Percentiles rank a stretch among this genome's conserved stretches.
These are phyloP conservation scores for Neurospora sp. DNA, from an alignment of 495 filamentous ascomycete genomes.

Conservation along the genomic window DNA sequence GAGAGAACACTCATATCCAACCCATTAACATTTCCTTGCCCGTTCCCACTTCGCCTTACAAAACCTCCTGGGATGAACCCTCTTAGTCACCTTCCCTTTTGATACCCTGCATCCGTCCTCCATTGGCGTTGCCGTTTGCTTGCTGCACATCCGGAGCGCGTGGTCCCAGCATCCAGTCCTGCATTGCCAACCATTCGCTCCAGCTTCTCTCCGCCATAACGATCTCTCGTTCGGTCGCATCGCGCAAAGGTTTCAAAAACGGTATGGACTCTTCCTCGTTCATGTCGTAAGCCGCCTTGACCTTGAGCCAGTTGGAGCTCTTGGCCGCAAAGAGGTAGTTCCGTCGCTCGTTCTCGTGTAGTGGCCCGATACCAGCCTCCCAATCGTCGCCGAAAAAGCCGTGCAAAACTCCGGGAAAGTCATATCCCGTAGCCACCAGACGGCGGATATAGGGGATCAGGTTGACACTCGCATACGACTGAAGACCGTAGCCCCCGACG, in stretches of 20 bases:
- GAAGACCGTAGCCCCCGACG: not conserved
- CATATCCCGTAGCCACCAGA: slow-evolving; percentile 84
- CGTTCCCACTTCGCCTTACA: not conserved
- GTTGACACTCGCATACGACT: slow-evolving; percentile 45
- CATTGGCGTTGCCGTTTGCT: not conserved
- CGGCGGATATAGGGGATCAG: slow-evolving; percentile 85
- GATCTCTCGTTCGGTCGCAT: slow-evolving; percentile 69
- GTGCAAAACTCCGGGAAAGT: slow-evolving; percentile 72
- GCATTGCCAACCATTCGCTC: slow-evolving; percentile 86
- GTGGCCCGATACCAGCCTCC: slow-evolving; percentile 60
- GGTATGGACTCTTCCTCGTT: slow-evolving; percentile 69
- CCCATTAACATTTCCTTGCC: not conserved
- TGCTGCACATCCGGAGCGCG: slow-evolving; percentile 25
- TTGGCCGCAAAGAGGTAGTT: slow-evolving; percentile 96
- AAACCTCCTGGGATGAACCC: not conserved
- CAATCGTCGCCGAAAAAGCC: slow-evolving; percentile 96
- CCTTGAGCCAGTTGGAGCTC: slow-evolving; percentile 73
- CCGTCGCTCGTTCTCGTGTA: slow-evolving; percentile 82
- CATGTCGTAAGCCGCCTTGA: slow-evolving; percentile 87
- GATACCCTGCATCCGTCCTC: not conserved
- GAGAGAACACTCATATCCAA: not conserved
- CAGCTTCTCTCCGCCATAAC: slow-evolving; percentile 70
- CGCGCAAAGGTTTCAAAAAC: slow-evolving; percentile 70
- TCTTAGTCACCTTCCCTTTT: not conserved
- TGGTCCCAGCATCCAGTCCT: slow-evolving; percentile 86